phyloP scores from a whole-genome alignment of 1,139 yeast genomes.

The Sugiyamaella paludigena region DNA sequence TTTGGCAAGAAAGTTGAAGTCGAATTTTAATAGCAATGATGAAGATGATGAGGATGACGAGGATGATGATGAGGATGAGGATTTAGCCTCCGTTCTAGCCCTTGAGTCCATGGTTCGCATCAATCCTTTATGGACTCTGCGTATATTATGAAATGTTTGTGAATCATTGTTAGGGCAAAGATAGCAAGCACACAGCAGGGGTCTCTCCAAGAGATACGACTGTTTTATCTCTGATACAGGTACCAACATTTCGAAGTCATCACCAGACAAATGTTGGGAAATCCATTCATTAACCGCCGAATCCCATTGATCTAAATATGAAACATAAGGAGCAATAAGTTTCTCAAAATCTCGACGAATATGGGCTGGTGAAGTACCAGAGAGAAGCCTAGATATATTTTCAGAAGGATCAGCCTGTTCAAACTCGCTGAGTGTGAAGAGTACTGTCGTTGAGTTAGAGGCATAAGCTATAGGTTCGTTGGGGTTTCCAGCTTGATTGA shows the following conservation, averaged over 20 bases:
- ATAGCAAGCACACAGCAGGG: slow-evolving; percentile 24
- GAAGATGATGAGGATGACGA: no score
- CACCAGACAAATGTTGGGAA: neutral
- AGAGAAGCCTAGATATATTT: slow-evolving; percentile 21
- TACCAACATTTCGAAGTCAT: slow-evolving; percentile 11
- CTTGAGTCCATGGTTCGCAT: no score
- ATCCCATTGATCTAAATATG: slow-evolving; percentile 12
- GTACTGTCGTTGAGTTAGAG: no score
- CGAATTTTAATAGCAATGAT: neutral
- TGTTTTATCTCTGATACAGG: slow-evolving; percentile 15
- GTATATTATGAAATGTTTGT: slow-evolving; percentile 4
- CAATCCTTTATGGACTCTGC: slow-evolving; percentile 6
- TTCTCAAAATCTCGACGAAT: slow-evolving; percentile 26
- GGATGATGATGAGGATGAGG: no score
- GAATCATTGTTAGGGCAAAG: neutral
- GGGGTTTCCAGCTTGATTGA: neutral
- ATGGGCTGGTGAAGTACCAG: slow-evolving; percentile 19
- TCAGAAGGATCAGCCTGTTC: slow-evolving; percentile 18
- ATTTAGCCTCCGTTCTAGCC: no score
- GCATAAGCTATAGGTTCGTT: no score
- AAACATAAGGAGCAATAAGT: slow-evolving; percentile 18
- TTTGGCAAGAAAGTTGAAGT: neutral
- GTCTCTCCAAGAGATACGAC: slow-evolving; percentile 9
- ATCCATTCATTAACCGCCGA: slow-evolving; percentile 13
- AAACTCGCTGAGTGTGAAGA: slow-evolving; percentile 19